These are phyloP conservation scores for Imleria badia DNA, from an alignment of 768 basidiomycete genomes.

Conservation along the genomic window DNA sequence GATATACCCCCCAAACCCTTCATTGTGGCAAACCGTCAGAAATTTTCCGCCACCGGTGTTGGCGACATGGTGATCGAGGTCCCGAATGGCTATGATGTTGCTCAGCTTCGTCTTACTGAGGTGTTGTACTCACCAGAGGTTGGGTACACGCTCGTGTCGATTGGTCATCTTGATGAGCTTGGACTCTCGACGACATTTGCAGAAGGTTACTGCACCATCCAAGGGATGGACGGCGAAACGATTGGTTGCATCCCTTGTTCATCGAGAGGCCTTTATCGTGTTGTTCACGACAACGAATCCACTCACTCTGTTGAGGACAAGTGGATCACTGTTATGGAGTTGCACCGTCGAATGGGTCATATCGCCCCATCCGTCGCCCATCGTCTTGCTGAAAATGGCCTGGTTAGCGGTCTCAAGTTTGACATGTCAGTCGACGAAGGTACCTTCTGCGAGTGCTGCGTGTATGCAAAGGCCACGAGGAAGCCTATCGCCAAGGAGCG, in stretches of 20 bases:
- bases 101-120: not conserved
- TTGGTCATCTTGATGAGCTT: not conserved
- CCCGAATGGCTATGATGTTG: not conserved
- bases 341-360: not conserved
- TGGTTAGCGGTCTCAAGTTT: not conserved
- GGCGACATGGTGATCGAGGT: not conserved
- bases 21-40: not conserved
- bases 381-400: not conserved
- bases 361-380: not conserved
- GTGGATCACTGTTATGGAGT: not conserved
- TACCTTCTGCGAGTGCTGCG: not conserved
- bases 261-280: not conserved
- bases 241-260: not conserved
- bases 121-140: not conserved
- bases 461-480: not conserved
- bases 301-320: not conserved
- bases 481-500: not conserved
- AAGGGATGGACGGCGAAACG: not conserved
- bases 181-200: not conserved
- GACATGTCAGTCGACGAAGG: not conserved
- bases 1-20: not conserved
- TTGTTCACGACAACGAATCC: not conserved
- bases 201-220: not conserved
- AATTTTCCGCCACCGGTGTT: not conserved
- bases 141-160: not conserved